Evolutionary conservation across 2,329 filamentous ascomycete genomes (phyloP), one percentile per base, ranked within the genome.

Genomic region (Laburnicola sp.): DNA sequence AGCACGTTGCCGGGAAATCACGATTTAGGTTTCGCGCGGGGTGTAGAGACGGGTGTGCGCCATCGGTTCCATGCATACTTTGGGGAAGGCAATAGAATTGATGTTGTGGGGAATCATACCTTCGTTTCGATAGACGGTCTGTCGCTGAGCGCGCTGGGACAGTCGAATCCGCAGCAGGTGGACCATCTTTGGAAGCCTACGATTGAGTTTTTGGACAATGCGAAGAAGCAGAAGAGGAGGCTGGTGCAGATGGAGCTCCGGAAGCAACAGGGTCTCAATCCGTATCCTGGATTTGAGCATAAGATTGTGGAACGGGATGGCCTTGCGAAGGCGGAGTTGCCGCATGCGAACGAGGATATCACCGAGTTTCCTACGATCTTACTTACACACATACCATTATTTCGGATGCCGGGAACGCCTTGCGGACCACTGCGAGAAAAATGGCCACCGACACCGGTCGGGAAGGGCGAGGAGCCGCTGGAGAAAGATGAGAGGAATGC

Each of bases 1-100:
- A 85, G 89, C 16, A 93, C 88, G 66, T 70, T 99, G 50, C 94
- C 94, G 0, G 94, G 94, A 2, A 99, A 99, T 65, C 94, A 99
- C 69, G 94, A 99, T 69, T 73, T 97, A 35, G 94, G 94, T 0
- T 96, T 97, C 66, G 93, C 90, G 2, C 85, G 85, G 22, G 88
- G 92, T 38, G 86, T 99, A 41, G 90, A 96, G 68, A 69, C 87
- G 6, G 80, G 88, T 0, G 90, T 96, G 30, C 83, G 92, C 45
- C 81, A 94, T 63, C 81, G 94, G 11, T 99, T 97, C 71, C 84
- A 87, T 64, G 84, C 87, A 3, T 96, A 87, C 68, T 97, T 99
- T 74, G 94, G 94, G 3, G 87, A 94, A 48, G 84, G 86, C n/a
- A 97, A 97, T 71, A 82, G 90, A 6, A 86, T 99, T 21, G 91